Base-by-base conservation (phyloP, 345 rosid species). In the Draba incana region DNA sequence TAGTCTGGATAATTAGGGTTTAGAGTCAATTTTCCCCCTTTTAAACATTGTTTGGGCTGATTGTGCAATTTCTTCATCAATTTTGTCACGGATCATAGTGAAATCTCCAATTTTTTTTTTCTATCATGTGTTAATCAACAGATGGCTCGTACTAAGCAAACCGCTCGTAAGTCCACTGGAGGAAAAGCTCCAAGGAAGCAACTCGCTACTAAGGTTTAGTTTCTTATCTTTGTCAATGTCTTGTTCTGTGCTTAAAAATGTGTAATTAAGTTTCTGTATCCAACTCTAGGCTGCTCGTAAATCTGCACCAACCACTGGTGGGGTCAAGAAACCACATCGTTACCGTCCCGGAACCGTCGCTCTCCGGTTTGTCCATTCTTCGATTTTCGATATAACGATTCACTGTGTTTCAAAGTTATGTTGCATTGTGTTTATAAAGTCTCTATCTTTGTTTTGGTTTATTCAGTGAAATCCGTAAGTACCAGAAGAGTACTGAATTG, bases 331-430 rank as follows among this genome's bases (percentile, higher is more conserved):
- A 80, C 98, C 96, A 0, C 98, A 92, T 54, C 87, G 98, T 20
- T 92, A 89, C 75, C 87, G 98, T 5, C 96, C 96, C 11, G 98
- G 98, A 79, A 92, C 98, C 13, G 98, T 92, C 16, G 98, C 98
- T 10, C 94, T 92, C 8, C 92, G 97, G 97, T 92, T 27, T 56
- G 81, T 79, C 0, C 6, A 15, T 33, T 39, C 15, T n/a, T 5
- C 6, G 1, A 5, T 20, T 3, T 9, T 28, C 33, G 2, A 5
- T 30, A 6, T 33, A 2, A 33, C 35, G 10, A 7, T 10, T 3
- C 3, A 10, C 53, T 20, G 1, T 42, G 2, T 6, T 30, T 14
- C n/a, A 2, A 16, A 13, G 0, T 9, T 14, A n/a, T 10, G 11
- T 53, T 14, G 20, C 47, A 0, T 14, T 13, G 1, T 15, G 38